Base-by-base conservation (phyloP, 164 flowering plant species). In the Taxillus chinensis region DNA sequence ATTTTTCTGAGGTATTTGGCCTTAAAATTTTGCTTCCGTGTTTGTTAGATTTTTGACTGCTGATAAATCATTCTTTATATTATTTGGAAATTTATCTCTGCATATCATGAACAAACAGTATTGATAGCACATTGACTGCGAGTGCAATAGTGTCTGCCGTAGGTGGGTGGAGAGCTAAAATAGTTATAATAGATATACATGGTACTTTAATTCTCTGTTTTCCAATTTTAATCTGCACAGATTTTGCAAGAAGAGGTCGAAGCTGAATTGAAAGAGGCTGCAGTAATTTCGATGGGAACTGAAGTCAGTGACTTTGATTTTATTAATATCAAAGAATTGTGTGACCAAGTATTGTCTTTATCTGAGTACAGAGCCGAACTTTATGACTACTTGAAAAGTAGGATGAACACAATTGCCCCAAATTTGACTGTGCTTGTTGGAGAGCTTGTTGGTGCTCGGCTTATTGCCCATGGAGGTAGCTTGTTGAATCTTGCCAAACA, bases 401-500 rank as follows among this genome's bases (percentile, higher is more conserved):
- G 96, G 67, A 88, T 89, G 97, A 86, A 85, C 74, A 84, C 92
- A 1, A 79, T 91, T 73, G 97, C 97, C 2, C 97, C 96, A 51
- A 91, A 91, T 80, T 68, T 86, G 63, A 85, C 95, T 67, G 96
- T 83, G 45, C 83, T 91, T 63, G 98, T 91, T 59, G 96, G 98
- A 57, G 96, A 89, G 74, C 96, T 91, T 69, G 98, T 87, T 64
- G 96, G 98, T 53, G 98, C 96, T 62, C 92, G 96, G 39, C 86
- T 89, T 9, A 91, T 91, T 75, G 87, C 96, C 39, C 98, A 89
- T 74, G 98, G 96, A 0, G 96, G 98, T 54, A 91, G 96, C 71
- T 83, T 91, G 78, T 51, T 91, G 67, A 91, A 89, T 70, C 92
- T 91, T 46, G 87, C 98, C 14, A 91, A 91, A 73, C 95, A 91